phyloP scores from a whole-genome alignment of 768 basidiomycete species.

The Suillus subalutaceus region DNA sequence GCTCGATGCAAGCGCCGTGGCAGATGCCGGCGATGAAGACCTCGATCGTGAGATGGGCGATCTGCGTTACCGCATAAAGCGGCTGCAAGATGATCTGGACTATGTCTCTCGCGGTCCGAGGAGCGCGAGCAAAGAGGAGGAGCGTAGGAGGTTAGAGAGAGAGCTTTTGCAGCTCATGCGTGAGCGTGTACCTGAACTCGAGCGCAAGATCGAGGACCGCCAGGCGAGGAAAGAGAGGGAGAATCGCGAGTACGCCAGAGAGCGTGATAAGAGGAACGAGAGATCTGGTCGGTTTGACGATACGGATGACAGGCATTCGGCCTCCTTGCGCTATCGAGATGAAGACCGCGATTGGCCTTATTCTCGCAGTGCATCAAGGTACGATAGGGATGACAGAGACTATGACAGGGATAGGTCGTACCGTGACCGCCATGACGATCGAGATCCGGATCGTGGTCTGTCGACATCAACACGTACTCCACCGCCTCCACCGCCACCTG shows the following conservation, averaged over 20 bases:
- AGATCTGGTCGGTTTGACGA: slow-evolving; percentile 72
- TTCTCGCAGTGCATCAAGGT: slow-evolving; percentile 44
- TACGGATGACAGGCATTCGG: slow-evolving; percentile 35
- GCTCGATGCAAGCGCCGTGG: slow-evolving; percentile 76
- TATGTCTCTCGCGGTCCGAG: slow-evolving; percentile 79
- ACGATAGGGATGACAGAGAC: slow-evolving; percentile 42
- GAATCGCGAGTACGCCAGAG: slow-evolving; percentile 74
- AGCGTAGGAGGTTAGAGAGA: slow-evolving; percentile 83
- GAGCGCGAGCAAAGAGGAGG: slow-evolving; percentile 76
- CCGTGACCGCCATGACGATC: slow-evolving; percentile 37
- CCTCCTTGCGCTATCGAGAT: slow-evolving; percentile 35
- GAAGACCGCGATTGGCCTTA: slow-evolving; percentile 57
- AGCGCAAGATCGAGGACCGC: slow-evolving; percentile 77
- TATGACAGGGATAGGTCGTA: slow-evolving; percentile 33
- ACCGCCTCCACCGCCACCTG: slow-evolving; percentile 52
- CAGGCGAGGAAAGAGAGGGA: slow-evolving; percentile 80
- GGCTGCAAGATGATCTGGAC: slow-evolving; percentile 91
- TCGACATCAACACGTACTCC: slow-evolving; percentile 44
- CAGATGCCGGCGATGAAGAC: slow-evolving; percentile 81
- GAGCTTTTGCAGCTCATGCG: slow-evolving; percentile 87
- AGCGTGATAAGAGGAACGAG: slow-evolving; percentile 85
- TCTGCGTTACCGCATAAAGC: slow-evolving; percentile 78
- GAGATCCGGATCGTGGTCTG: slow-evolving; percentile 36
- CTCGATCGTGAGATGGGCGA: slow-evolving; percentile 91
- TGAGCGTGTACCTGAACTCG: slow-evolving; percentile 88